These are phyloP conservation scores for Cladophialophora carrionii DNA, from an alignment of 2,329 filamentous ascomycete species.

Conservation along the genomic window DNA sequence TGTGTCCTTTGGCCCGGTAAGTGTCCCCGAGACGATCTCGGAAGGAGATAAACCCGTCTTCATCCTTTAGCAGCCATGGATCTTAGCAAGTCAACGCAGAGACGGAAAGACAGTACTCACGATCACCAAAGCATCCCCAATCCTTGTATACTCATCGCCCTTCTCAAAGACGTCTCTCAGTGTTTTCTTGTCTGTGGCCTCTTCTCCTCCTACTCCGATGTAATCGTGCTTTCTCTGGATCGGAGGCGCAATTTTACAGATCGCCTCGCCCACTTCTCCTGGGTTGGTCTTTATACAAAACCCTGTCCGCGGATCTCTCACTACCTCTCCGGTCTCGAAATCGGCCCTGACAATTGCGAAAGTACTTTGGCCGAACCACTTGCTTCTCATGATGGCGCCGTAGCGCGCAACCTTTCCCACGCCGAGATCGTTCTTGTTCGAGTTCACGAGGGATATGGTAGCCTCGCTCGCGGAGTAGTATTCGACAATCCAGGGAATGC, in stretches of 20 bases:
- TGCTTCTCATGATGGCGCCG: conserved; percentile 45
- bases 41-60: conserved; percentile 74
- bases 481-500: conserved; percentile 52
- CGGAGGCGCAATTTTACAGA: conserved; percentile 58
- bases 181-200: conserved; percentile 72
- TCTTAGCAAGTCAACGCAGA: neutral
- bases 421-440: conserved; percentile 47
- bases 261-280: conserved; percentile 72
- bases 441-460: conserved; percentile 52
- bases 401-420: conserved; percentile 52
- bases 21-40: conserved; percentile 66
- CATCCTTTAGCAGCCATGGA: conserved; percentile 56
- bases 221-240: conserved; percentile 31
- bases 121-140: conserved; percentile 71
- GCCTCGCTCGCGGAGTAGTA: conserved; percentile 56
- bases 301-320: conserved; percentile 66
- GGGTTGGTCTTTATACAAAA: conserved; percentile 66
- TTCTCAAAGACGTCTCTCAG: conserved; percentile 71
- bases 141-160: conserved; percentile 80
- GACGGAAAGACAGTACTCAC: conserved; percentile 20
- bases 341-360: conserved; percentile 51
- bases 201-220: conserved; percentile 51
- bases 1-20: conserved; percentile 69
- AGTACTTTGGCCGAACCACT: conserved; percentile 46
- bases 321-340: conserved; percentile 47